Percentiles rank a stretch among this genome's conserved stretches.
These are phyloP conservation scores for Thielaviopsis euricoi DNA, from an alignment of 2,329 filamentous ascomycete genomes.

Conservation along the genomic window DNA sequence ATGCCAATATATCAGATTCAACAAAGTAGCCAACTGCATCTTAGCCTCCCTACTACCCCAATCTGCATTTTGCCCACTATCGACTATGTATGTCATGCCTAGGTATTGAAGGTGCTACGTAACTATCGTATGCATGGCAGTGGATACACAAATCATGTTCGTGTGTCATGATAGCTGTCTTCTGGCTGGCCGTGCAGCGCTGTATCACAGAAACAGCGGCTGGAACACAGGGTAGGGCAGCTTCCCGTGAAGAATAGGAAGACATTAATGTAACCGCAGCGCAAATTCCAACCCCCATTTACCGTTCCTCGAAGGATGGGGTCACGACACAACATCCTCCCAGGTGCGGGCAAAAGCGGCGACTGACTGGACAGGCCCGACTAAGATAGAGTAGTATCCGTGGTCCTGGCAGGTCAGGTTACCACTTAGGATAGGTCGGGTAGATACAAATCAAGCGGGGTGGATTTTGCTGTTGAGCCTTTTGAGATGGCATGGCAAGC, in stretches of 20 bases:
- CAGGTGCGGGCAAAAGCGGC: neutral
- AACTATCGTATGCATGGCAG: too few relatives aligned
- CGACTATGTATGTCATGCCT: too few relatives aligned
- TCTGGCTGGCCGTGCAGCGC: neutral
- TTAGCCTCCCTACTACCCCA: too few relatives aligned
- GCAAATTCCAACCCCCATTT: neutral
- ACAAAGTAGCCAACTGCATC: too few relatives aligned
- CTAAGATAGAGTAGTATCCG: neutral
- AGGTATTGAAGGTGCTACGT: too few relatives aligned
- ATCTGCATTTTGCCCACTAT: too few relatives aligned
- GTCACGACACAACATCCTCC: neutral
- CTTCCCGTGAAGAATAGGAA: neutral
- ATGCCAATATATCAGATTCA: too few relatives aligned
- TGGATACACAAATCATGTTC: too few relatives aligned
- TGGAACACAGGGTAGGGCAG: neutral
- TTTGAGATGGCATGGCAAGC: too few relatives aligned
- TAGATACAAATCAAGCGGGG: too few relatives aligned
- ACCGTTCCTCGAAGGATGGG: neutral
- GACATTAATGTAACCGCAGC: neutral
- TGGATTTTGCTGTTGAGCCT: too few relatives aligned
- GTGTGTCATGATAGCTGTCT: neutral
- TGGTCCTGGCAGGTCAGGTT: neutral
- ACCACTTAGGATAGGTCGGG: neutral
- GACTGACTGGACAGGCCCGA: neutral
- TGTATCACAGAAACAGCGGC: neutral